Conservation (phyloP, 1,139 yeast species). For the Pichia sp. region DNA sequence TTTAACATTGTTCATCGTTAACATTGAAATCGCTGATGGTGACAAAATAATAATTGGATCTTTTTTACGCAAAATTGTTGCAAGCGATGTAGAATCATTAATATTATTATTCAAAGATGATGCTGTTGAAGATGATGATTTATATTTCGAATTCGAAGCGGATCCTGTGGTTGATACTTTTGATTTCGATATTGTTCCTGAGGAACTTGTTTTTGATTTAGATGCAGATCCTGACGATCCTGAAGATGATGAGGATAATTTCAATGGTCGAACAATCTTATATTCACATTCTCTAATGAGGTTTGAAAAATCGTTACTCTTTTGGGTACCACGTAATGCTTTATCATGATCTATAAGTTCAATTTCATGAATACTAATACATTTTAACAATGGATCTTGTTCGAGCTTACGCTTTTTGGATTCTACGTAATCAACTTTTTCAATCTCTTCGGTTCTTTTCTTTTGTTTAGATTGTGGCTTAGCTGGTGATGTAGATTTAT, state of each 20-base stretch:
- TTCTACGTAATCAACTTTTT: slow-evolving; percentile 16
- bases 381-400: slow-evolving; percentile 51
- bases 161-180: slow-evolving; percentile 38
- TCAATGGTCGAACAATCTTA: slow-evolving; percentile 35
- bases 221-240: slow-evolving; percentile 41
- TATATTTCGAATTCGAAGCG: slow-evolving; percentile 11
- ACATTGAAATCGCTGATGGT: slow-evolving; percentile 88
- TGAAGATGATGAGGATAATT: neutral
- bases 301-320: slow-evolving; percentile 65
- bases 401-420: slow-evolving; percentile 26
- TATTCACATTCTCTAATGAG: slow-evolving; percentile 68
- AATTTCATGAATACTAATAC: slow-evolving; percentile 55
- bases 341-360: slow-evolving; percentile 73
- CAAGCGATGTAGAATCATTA: slow-evolving; percentile 2
- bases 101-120: too few relatives aligned
- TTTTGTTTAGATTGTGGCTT: neutral
- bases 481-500: neutral
- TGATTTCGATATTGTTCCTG: slow-evolving; percentile 24
- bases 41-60: slow-evolving; percentile 92
- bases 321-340: slow-evolving; percentile 64
- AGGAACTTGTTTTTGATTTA: neutral
- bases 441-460: slow-evolving; percentile 13
- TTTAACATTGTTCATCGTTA: slow-evolving; percentile 77
- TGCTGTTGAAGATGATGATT: slow-evolving; percentile 8
- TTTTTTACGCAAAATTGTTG: slow-evolving; percentile 31